Evolutionary conservation across 1,139 yeast species (phyloP).

Genomic region (Pneumocystis jirovecii): DNA sequence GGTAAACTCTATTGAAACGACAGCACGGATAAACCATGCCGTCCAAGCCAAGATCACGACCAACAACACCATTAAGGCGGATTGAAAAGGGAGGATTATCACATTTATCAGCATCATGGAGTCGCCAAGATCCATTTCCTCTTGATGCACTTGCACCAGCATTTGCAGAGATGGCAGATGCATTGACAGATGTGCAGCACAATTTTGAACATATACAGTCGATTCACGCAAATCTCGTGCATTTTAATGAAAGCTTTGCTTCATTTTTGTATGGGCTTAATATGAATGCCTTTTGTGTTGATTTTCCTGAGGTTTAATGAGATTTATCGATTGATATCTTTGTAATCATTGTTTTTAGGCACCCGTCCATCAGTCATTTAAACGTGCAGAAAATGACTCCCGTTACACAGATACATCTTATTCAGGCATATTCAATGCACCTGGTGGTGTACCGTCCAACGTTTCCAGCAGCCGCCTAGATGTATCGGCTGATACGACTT

Average conservation of each 20-base stretch:
- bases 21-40: background rate
- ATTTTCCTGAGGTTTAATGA: slow-evolving; percentile 31
- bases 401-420: slow-evolving; percentile 1
- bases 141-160: slow-evolving; percentile 19
- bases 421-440: background rate
- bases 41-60: slow-evolving; percentile 9
- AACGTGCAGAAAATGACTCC: background rate
- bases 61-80: slow-evolving; percentile 21
- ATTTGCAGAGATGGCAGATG: slow-evolving; percentile 34
- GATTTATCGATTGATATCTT: background rate
- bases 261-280: slow-evolving; percentile 48
- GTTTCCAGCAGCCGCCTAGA: background rate
- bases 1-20: background rate
- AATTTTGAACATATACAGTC: slow-evolving; percentile 36
- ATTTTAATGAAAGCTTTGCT: slow-evolving; percentile 50
- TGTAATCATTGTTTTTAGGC: slow-evolving; percentile 3
- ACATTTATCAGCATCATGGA: slow-evolving; percentile 15
- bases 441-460: background rate
- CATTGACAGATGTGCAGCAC: slow-evolving; percentile 38
- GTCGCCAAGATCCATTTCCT: slow-evolving; percentile 12
- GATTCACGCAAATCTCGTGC: slow-evolving; percentile 37
- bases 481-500: slow-evolving; percentile 8
- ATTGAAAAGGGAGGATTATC: slow-evolving; percentile 18
- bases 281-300: slow-evolving; percentile 58
- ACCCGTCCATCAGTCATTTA: slow-evolving; percentile 11